Conservation (phyloP, 2,329 filamentous ascomycete genomes). For the Fusarium acutatum region DNA sequence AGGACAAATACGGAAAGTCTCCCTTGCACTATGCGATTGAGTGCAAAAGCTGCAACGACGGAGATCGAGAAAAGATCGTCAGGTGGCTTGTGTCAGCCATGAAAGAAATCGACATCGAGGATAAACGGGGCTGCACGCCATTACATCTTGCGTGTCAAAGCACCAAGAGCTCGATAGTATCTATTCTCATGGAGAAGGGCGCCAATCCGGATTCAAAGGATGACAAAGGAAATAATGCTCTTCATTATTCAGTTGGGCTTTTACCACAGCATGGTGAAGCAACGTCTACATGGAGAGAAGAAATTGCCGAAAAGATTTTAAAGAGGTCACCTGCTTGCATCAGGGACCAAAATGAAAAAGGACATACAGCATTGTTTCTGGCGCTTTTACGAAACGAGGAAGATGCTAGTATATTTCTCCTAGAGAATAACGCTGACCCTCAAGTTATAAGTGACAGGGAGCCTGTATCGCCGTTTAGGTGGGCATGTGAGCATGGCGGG, state of each 20-base stretch:
- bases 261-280: background rate
- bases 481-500: background rate
- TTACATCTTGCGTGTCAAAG: background rate
- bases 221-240: background rate
- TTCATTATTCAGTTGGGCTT: background rate
- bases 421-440: background rate
- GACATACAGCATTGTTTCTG: background rate
- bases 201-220: background rate
- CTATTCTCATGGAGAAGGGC: background rate
- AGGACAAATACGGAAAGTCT: background rate
- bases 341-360: rapidly evolving
- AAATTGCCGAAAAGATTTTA: background rate
- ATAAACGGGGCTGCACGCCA: background rate
- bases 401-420: background rate
- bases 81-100: background rate
- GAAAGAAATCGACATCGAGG: background rate
- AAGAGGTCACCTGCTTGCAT: background rate
- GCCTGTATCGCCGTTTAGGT: background rate
- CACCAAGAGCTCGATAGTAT: background rate
- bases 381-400: background rate
- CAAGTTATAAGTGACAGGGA: background rate
- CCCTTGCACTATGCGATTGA: background rate
- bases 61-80: too few species aligned
- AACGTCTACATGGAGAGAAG: background rate
- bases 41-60: background rate